A percentile compares a stretch with the other conserved stretches of the same genome.
phyloP scores from a whole-genome alignment of 768 basidiomycete species.

The Auricularia cornea region DNA sequence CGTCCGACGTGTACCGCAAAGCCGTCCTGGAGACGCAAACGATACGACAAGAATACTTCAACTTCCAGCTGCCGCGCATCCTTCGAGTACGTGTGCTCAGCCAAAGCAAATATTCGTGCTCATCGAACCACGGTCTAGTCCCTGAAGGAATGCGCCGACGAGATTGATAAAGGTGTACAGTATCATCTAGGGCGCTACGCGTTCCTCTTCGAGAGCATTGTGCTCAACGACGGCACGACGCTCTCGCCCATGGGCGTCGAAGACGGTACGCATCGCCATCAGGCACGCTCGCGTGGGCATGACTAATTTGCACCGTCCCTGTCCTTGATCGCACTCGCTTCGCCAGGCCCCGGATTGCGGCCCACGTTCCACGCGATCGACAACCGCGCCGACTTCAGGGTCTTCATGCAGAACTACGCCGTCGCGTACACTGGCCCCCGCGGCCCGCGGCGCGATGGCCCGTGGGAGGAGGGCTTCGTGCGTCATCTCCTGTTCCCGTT shows the following conservation, averaged over 20 bases:
- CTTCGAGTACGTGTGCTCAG: conserved; percentile 60
- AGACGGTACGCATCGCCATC: conserved; percentile 41
- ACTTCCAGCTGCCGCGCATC: conserved; percentile 90
- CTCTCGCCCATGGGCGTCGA: conserved; percentile 59
- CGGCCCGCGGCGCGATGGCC: conserved; percentile 84
- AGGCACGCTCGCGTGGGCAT: neutral
- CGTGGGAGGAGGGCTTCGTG: conserved; percentile 89
- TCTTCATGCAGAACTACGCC: conserved; percentile 95
- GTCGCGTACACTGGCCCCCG: conserved; percentile 66
- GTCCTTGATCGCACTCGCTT: neutral
- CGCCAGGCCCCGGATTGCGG: conserved; percentile 64
- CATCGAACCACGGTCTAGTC: conserved; percentile 37
- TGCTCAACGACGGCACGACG: conserved; percentile 81
- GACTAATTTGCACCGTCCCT: neutral
- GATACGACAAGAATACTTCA: conserved; percentile 95
- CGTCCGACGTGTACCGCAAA: conserved; percentile 86
- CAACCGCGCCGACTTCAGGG: conserved; percentile 89
- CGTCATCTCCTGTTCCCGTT: conserved; percentile 25
- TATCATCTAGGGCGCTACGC: conserved; percentile 94
- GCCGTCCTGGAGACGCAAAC: conserved; percentile 83
- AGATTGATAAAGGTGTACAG: conserved; percentile 95
- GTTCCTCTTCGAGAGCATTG: conserved; percentile 85
- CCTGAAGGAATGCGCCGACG: conserved; percentile 91
- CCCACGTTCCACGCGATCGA: conserved; percentile 86
- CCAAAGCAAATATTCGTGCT: neutral